Evolutionary conservation across 225 moss, liverwort and hornwort species (phyloP).

Genomic region (Polytrichum commune): DNA sequence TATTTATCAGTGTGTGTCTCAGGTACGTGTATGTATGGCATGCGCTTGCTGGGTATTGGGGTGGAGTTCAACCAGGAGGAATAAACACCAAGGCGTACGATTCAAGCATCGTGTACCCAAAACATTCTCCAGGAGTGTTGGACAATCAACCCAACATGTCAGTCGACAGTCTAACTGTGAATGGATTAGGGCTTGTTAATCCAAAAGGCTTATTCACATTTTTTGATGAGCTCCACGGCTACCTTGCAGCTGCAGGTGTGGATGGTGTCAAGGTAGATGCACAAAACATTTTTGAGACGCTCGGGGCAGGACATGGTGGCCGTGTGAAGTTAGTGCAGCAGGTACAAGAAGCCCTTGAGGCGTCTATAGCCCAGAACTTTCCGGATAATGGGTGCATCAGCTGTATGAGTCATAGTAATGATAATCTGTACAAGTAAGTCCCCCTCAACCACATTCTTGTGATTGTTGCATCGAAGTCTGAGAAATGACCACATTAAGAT

Average conservation of each 20-base stretch:
- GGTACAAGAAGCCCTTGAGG: conserved; percentile 74
- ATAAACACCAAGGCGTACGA: conserved; percentile 57
- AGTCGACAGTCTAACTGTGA: conserved; percentile 76
- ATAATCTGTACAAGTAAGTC: conserved; percentile 70
- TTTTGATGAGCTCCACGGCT: conserved; percentile 74
- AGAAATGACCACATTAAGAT: not conserved
- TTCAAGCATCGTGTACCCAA: conserved; percentile 73
- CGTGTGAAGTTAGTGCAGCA: conserved; percentile 79
- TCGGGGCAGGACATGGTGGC: conserved; percentile 84
- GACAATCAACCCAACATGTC: conserved; percentile 96
- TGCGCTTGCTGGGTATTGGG: conserved; percentile 96
- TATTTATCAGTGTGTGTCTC: conserved; percentile 1
- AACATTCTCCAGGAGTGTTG: conserved; percentile 74
- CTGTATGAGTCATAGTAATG: conserved; percentile 96
- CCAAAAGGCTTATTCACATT: conserved; percentile 62
- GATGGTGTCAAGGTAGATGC: conserved; percentile 99
- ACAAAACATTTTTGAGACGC: conserved; percentile 85
- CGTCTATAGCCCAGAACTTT: conserved; percentile 79
- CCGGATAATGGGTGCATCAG: conserved; percentile 94
- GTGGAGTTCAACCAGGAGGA: conserved; percentile 86
- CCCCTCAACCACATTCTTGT: not conserved
- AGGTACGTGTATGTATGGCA: conserved; percentile 99
- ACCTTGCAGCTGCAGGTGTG: conserved; percentile 70
- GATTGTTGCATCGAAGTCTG: not conserved
- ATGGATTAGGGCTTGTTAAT: conserved; percentile 81